These are phyloP conservation scores for Neurospora sp. DNA, from an alignment of 2,329 filamentous ascomycete species.

Conservation along the genomic window DNA sequence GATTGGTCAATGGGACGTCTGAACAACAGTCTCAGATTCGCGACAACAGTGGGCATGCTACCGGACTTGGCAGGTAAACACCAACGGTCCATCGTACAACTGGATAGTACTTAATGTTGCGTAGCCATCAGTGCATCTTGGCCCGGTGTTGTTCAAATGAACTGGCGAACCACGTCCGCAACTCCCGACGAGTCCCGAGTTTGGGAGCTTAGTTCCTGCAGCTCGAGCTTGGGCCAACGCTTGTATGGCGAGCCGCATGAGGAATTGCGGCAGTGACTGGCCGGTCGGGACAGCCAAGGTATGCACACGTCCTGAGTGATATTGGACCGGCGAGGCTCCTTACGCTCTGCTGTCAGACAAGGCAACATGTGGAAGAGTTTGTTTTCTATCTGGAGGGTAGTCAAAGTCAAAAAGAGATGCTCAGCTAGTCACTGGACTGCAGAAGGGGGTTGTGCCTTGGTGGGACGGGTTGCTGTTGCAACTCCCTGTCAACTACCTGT, in stretches of 20 bases:
- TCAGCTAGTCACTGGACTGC: not conserved
- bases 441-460: too few relatives aligned
- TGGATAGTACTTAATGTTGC: not conserved
- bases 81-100: not conserved
- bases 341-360: not conserved
- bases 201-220: not conserved
- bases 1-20: not conserved
- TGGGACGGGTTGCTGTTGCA: not conserved
- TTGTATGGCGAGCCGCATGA: not conserved
- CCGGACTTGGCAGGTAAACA: not conserved
- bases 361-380: too few relatives aligned
- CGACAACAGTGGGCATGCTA: not conserved
- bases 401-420: not conserved
- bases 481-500: not conserved
- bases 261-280: not conserved
- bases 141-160: not conserved
- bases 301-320: not conserved
- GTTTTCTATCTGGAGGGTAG: not conserved
- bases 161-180: not conserved
- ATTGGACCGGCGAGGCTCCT: not conserved
- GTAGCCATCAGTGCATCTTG: not conserved
- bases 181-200: not conserved
- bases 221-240: not conserved
- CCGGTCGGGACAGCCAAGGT: not conserved
- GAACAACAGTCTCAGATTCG: not conserved